These are phyloP conservation scores for Phytophthora litchii DNA, from an alignment of 352 stramenopile species.

Conservation along the genomic window DNA sequence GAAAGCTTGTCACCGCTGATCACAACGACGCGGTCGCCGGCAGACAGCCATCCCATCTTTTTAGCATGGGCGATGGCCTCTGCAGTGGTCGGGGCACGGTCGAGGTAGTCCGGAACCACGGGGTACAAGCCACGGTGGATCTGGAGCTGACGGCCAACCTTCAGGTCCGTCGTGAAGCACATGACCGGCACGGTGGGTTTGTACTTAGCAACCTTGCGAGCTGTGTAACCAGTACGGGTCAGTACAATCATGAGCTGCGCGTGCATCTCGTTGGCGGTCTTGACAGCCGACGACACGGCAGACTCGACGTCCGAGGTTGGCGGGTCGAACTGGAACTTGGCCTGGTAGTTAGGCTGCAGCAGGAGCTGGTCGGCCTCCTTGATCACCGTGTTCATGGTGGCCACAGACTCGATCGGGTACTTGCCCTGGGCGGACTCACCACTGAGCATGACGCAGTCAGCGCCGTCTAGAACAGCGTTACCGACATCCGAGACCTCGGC, in stretches of 20 bases:
- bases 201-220: constrained; percentile 89
- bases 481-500: constrained; percentile 90
- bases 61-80: constrained; percentile 91
- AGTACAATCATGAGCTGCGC: constrained; percentile 87
- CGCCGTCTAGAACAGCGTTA: constrained; percentile 87
- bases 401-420: constrained; percentile 88
- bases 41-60: constrained; percentile 91
- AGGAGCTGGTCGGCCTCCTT: constrained; percentile 84
- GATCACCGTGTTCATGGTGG: constrained; percentile 95
- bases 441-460: constrained; percentile 90
- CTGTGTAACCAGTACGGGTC: constrained; percentile 82
- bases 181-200: constrained; percentile 93
- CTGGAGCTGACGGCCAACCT: constrained; percentile 93
- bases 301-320: constrained; percentile 83
- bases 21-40: constrained; percentile 91
- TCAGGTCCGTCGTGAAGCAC: constrained; percentile 86
- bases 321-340: constrained; percentile 66
- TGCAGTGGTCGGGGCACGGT: constrained; percentile 65
- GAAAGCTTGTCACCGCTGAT: constrained; percentile 83
- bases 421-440: constrained; percentile 87
- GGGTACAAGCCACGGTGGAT: constrained; percentile 87
- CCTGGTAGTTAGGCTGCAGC: constrained; percentile 58
- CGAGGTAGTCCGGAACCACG: constrained; percentile 65
- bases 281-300: constrained; percentile 82
- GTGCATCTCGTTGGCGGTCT: constrained; percentile 86